These are phyloP conservation scores for Graphilbum fragrans DNA, from an alignment of 2,329 filamentous ascomycete genomes.

Conservation along the genomic window DNA sequence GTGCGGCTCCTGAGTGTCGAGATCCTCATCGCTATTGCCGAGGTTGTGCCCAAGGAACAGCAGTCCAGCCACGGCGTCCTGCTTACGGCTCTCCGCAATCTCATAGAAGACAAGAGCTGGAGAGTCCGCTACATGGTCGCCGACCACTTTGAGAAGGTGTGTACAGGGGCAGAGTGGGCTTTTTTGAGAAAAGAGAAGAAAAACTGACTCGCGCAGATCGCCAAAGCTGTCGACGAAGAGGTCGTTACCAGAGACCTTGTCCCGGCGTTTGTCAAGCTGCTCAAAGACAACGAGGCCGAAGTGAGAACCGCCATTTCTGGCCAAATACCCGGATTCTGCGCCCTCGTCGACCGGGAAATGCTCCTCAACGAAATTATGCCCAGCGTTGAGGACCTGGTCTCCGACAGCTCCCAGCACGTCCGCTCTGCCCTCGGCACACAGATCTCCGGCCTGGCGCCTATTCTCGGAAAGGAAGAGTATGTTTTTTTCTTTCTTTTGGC, in stretches of 20 bases:
- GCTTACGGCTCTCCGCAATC: slow-evolving; percentile 74
- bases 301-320: slow-evolving; percentile 94
- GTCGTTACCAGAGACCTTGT: slow-evolving; percentile 89
- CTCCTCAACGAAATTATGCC: slow-evolving; percentile 95
- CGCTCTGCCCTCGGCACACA: slow-evolving; percentile 90
- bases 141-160: slow-evolving; percentile 91
- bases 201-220: too few species aligned
- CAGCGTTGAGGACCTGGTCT: slow-evolving; percentile 89
- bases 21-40: slow-evolving; percentile 89
- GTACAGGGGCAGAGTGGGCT: slow-evolving; percentile 5
- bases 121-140: slow-evolving; percentile 98
- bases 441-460: slow-evolving; percentile 91
- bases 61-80: slow-evolving; percentile 92
- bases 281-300: slow-evolving; percentile 97
- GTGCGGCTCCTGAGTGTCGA: slow-evolving; percentile 93
- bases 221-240: slow-evolving; percentile 96
- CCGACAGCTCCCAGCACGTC: slow-evolving; percentile 92
- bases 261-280: slow-evolving; percentile 89
- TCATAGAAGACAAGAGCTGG: slow-evolving; percentile 99
- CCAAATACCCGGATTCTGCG: slow-evolving; percentile 95
- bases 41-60: slow-evolving; percentile 95
- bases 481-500: slow-evolving; percentile 16
- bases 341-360: slow-evolving; percentile 72
- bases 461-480: slow-evolving; percentile 94
- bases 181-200: too few species aligned